phyloP scores from a whole-genome alignment of 768 basidiomycete genomes.

The Russula virescens region DNA sequence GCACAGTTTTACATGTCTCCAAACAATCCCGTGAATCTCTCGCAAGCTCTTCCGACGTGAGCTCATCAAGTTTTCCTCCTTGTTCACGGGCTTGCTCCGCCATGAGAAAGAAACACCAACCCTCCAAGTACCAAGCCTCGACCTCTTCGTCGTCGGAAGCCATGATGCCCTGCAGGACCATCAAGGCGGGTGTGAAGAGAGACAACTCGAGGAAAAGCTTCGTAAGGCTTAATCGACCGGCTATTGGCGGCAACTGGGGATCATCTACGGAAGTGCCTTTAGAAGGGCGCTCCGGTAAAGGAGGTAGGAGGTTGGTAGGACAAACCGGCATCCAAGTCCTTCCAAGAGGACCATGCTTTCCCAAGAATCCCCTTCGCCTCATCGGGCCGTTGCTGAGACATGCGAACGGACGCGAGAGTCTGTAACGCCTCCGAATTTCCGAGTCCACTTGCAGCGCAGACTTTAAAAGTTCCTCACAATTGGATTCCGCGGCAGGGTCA shows the following conservation, averaged over 20 bases:
- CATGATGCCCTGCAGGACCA: conserved; percentile 74
- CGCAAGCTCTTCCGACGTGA: conserved; percentile 73
- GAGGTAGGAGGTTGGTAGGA: neutral
- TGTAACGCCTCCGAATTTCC: conserved; percentile 71
- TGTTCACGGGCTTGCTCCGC: conserved; percentile 62
- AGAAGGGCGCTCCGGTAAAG: neutral
- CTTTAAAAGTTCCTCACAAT: conserved; percentile 70
- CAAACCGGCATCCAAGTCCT: conserved; percentile 56
- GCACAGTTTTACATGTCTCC: conserved; percentile 74
- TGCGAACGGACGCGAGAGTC: conserved; percentile 75
- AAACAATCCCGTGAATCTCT: conserved; percentile 75
- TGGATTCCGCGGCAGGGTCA: conserved; percentile 74
- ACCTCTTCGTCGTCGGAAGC: conserved; percentile 79
- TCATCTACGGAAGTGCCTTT: conserved; percentile 43
- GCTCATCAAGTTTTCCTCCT: conserved; percentile 38
- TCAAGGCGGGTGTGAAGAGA: conserved; percentile 63
- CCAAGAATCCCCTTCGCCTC: conserved; percentile 71
- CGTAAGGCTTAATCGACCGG: conserved; percentile 66
- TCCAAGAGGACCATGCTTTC: conserved; percentile 62
- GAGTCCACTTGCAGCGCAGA: conserved; percentile 71
- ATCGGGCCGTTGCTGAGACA: conserved; percentile 80
- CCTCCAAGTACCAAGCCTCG: conserved; percentile 92
- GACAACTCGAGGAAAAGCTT: conserved; percentile 76
- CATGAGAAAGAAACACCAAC: conserved; percentile 89
- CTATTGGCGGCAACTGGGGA: conserved; percentile 61